Conservation (phyloP, 768 basidiomycete genomes). For the Ephemerocybe angulata region DNA sequence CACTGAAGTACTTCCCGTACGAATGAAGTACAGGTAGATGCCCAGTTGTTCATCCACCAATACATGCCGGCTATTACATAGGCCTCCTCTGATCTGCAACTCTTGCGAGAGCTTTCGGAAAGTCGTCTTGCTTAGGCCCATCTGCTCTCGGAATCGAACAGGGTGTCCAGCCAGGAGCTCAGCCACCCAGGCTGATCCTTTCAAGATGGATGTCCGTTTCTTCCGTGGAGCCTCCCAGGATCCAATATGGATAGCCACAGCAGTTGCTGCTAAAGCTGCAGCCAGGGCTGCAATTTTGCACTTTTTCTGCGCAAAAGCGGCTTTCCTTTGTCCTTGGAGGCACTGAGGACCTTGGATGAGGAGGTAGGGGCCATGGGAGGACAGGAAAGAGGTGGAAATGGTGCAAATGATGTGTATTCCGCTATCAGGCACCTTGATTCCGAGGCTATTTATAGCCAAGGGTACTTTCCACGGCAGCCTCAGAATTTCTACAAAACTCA, state of each 20-base stretch:
- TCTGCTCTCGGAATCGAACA: constrained; percentile 11
- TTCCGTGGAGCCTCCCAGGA: not conserved
- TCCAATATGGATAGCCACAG: not conserved
- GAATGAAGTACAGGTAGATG: constrained; percentile 23
- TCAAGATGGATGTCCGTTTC: constrained; percentile 6
- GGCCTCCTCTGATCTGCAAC: constrained; percentile 13
- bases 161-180: constrained; percentile 17
- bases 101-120: constrained; percentile 22
- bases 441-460: too few species aligned
- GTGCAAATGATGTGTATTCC: too few species aligned
- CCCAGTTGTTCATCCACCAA: constrained; percentile 27
- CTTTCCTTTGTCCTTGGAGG: not conserved
- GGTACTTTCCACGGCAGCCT: too few species aligned
- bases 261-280: not conserved
- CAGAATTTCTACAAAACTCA: too few species aligned
- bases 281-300: not conserved
- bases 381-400: not conserved
- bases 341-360: not conserved
- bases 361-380: not conserved
- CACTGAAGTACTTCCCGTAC: constrained; percentile 19
- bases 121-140: constrained; percentile 19
- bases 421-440: too few species aligned
- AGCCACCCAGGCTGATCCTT: not conserved
- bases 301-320: not conserved
- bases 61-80: constrained; percentile 17